These are phyloP conservation scores for Tetraselmis chui DNA, from an alignment of 139 green algal genomes.

Conservation along the genomic window DNA sequence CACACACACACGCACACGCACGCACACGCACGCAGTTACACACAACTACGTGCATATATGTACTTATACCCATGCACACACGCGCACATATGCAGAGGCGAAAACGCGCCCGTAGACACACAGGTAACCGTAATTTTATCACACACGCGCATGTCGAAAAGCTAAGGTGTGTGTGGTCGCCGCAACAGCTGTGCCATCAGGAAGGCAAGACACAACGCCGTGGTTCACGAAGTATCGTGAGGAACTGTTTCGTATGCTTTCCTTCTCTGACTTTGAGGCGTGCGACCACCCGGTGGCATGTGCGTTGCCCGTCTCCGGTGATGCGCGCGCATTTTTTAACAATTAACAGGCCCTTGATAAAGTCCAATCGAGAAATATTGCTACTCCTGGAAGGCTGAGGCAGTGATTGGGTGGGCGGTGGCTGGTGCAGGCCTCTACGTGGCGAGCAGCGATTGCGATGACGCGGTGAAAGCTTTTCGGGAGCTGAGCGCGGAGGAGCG, in stretches of 20 bases:
- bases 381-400: too few species aligned
- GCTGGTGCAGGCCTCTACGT: background rate
- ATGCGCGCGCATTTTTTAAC: too few species aligned
- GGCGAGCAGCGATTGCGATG: constrained; percentile 1
- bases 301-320: too few species aligned
- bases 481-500: constrained; percentile 23
- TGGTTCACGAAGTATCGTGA: constrained; percentile 72
- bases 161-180: background rate
- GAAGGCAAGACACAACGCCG: constrained; percentile 30
- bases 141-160: background rate
- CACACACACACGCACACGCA: too few species aligned
- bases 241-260: constrained; percentile 67
- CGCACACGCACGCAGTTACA: too few species aligned
- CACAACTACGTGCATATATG: too few species aligned
- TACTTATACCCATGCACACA: too few species aligned
- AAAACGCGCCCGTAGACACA: too few species aligned
- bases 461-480: constrained; percentile 39
- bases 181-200: background rate
- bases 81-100: too few species aligned
- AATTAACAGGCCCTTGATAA: too few species aligned
- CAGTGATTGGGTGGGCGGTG: too few species aligned
- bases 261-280: constrained; percentile 77
- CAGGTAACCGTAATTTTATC: background rate
- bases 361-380: too few species aligned
- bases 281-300: constrained; percentile 81